A percentile compares a stretch with the other conserved stretches of the same genome.
Evolutionary conservation across 345 rosid species (phyloP).

Genomic region (Passiflora organensis): DNA sequence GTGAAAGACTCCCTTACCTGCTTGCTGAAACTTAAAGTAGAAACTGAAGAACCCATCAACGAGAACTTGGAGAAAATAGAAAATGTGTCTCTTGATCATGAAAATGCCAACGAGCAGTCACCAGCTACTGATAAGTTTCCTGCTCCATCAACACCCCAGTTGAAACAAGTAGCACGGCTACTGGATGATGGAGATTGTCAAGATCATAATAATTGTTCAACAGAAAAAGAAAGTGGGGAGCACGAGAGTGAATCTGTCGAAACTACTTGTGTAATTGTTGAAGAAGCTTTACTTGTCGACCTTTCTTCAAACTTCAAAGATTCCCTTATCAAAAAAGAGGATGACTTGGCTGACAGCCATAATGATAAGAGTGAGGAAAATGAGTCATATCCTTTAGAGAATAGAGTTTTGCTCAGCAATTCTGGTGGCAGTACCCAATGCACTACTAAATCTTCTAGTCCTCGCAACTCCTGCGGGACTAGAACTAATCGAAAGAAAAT

Average conservation of each 20-base stretch:
- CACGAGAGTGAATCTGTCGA: constrained; percentile 84
- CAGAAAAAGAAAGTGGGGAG: constrained; percentile 53
- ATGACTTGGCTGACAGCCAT: constrained; percentile 32
- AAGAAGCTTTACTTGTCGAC: constrained; percentile 24
- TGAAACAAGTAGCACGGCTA: constrained; percentile 50
- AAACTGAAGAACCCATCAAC: constrained; percentile 24
- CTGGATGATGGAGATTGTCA: constrained; percentile 65
- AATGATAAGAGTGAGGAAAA: constrained; percentile 31
- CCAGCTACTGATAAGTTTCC: constrained; percentile 49
- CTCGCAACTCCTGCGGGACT: constrained; percentile 33
- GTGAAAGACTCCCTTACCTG: constrained; percentile 66
- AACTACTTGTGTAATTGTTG: constrained; percentile 48
- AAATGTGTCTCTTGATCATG: constrained; percentile 24
- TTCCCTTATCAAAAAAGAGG: constrained; percentile 40
- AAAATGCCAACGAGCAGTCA: constrained; percentile 32
- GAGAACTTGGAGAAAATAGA: constrained; percentile 24
- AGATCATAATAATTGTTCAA: constrained; percentile 48
- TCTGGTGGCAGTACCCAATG: constrained; percentile 22
- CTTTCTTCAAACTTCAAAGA: constrained; percentile 19
- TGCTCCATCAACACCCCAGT: constrained; percentile 83
- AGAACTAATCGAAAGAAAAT: constrained; percentile 61
- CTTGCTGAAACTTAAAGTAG: constrained; percentile 41
- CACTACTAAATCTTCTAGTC: constrained; percentile 31
- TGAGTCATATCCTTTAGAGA: constrained; percentile 13
- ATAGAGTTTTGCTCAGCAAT: constrained; percentile 24